Conservation (phyloP, 768 basidiomycete genomes). For the Boletus subparvulus region DNA sequence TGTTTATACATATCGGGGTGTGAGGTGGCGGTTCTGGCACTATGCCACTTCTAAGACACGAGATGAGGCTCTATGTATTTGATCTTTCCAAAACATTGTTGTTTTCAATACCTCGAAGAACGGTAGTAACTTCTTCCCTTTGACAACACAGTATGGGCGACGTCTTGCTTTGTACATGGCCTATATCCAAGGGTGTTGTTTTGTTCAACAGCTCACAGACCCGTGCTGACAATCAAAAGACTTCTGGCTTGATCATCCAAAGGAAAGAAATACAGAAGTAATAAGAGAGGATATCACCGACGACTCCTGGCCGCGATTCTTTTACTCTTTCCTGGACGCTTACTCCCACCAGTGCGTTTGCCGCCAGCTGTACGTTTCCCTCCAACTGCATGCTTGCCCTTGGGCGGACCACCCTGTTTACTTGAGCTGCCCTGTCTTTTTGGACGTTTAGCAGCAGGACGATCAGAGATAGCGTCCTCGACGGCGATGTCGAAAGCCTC, state of each 20-base stretch:
- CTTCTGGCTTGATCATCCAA: background rate
- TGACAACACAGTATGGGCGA: background rate
- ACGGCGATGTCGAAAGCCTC: conserved; percentile 85
- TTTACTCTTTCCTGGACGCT: conserved; percentile 61
- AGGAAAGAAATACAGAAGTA: conserved; percentile 5
- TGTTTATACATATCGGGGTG: conserved; percentile 24
- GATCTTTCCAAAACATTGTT: too few species aligned
- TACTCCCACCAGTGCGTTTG: conserved; percentile 37
- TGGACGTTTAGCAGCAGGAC: conserved; percentile 59
- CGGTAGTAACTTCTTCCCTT: background rate
- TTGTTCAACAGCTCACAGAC: background rate
- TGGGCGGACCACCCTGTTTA: conserved; percentile 36
- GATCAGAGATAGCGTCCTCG: conserved; percentile 82
- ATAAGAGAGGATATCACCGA: conserved; percentile 20
- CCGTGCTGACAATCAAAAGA: background rate
- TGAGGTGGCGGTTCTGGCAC: background rate
- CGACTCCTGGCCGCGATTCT: conserved; percentile 44
- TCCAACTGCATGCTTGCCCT: conserved; percentile 42
- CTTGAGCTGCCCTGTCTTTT: conserved; percentile 26
- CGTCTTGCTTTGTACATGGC: background rate
- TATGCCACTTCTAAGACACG: too few species aligned
- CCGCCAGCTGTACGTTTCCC: conserved; percentile 5
- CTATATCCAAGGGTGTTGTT: background rate
- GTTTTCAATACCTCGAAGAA: background rate
- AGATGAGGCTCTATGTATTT: background rate